phyloP scores from a whole-genome alignment of 495 filamentous ascomycete species.

The Talaromyces ruber region DNA sequence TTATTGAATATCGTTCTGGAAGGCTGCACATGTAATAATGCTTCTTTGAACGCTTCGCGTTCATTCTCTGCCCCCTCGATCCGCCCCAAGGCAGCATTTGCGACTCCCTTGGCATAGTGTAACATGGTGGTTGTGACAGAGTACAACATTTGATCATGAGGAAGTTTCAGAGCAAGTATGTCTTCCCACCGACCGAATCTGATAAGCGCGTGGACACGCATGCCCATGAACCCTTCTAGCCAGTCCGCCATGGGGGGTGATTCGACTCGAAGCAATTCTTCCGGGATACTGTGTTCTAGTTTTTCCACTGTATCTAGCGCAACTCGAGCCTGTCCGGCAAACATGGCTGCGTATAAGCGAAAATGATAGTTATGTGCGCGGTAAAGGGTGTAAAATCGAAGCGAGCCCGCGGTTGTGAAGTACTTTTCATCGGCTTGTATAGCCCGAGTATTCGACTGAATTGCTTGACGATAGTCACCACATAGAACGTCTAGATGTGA shows the following conservation, averaged over 20 bases:
- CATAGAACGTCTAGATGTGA: conserved; percentile 59
- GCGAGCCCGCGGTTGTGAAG: conserved; percentile 35
- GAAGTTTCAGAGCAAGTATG: conserved; percentile 38
- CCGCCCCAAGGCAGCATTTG: conserved; percentile 43
- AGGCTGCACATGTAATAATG: conserved; percentile 34
- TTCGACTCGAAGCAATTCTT: conserved; percentile 48
- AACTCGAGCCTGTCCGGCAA: conserved; percentile 47
- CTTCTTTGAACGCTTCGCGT: conserved; percentile 33
- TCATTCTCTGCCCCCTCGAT: conserved; percentile 38
- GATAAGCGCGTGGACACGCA: conserved; percentile 54
- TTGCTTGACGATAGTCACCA: conserved; percentile 55
- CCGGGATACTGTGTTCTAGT: conserved; percentile 47
- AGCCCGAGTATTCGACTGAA: conserved; percentile 54
- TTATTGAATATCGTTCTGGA: conserved; percentile 60
- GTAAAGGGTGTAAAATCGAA: conserved; percentile 64
- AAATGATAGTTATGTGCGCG: conserved; percentile 60
- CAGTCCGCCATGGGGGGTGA: conserved; percentile 67
- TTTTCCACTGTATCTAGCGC: conserved; percentile 44
- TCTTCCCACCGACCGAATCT: conserved; percentile 61
- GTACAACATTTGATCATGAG: conserved; percentile 45
- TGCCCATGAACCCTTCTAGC: conserved; percentile 55
- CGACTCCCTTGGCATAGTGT: conserved; percentile 58
- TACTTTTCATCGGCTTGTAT: conserved; percentile 54
- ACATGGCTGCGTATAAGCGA: conserved; percentile 64
- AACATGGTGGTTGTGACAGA: conserved; percentile 54